Percentiles rank a stretch among this genome's conserved stretches.
Conservation (phyloP, 2,329 filamentous ascomycete genomes). For the Fusarium floridanum region DNA sequence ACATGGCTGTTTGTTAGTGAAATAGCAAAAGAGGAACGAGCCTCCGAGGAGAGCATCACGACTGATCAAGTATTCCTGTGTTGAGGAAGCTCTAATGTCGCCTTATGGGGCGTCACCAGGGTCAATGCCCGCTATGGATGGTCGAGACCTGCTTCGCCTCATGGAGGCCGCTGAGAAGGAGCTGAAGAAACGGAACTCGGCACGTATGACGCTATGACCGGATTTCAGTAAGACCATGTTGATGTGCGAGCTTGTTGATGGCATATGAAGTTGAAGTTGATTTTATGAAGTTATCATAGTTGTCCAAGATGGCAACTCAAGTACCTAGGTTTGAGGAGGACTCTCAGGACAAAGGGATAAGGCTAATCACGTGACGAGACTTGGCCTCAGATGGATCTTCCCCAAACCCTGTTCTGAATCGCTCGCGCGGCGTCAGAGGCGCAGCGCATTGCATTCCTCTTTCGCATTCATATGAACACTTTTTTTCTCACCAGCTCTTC, state of each 20-base stretch:
- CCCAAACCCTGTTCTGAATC: conserved; percentile 1
- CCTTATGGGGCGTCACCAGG: not conserved
- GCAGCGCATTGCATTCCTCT: conserved; percentile 13
- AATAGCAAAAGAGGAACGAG: not conserved
- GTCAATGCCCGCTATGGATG: conserved; percentile 20
- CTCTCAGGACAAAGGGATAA: not conserved
- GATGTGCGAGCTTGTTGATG: not conserved
- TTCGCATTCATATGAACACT: not conserved
- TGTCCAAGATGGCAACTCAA: not conserved
- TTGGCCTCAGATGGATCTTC: conserved; percentile 1
- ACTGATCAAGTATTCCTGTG: not conserved
- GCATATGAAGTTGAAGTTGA: not conserved
- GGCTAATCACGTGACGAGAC: conserved; percentile 26
- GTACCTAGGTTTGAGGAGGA: not conserved
- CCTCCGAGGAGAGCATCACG: not conserved
- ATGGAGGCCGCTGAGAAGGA: conserved; percentile 26
- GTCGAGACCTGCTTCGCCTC: conserved; percentile 40
- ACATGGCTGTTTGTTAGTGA: conserved; percentile 16
- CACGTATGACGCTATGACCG: not conserved
- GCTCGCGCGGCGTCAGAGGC: conserved; percentile 26
- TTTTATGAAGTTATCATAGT: not conserved
- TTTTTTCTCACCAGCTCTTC: conserved; percentile 8
- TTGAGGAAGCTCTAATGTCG: conserved; percentile 4
- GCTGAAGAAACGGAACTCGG: not conserved
- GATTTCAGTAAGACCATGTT: not conserved